Evolutionary conservation across 768 basidiomycete genomes (phyloP).

Genomic region (Psilocybe azurescens): DNA sequence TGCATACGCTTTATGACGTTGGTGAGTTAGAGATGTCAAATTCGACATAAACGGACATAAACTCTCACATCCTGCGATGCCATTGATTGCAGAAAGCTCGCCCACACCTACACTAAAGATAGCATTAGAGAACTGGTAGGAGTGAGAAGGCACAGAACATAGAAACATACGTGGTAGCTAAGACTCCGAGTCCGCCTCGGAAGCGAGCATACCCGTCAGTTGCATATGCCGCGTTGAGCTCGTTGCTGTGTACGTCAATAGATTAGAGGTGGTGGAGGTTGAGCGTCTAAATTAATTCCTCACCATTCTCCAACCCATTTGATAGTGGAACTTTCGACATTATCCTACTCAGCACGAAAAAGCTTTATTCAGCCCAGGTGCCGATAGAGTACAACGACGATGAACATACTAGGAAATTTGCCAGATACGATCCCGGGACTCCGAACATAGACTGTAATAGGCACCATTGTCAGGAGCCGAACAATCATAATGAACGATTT

Average conservation of each 20-base stretch:
- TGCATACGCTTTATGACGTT: slow-evolving; percentile 14
- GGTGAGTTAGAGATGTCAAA: not conserved
- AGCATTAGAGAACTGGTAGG: not conserved
- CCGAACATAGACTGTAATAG: slow-evolving; percentile 17
- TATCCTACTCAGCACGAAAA: slow-evolving; percentile 4
- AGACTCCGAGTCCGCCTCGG: slow-evolving; percentile 11
- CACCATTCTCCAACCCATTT: slow-evolving; percentile 19
- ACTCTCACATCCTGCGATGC: slow-evolving; percentile 16
- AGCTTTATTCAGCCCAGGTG: not conserved
- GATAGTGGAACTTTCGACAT: slow-evolving; percentile 12
- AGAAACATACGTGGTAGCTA: slow-evolving; percentile 16
- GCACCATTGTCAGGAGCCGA: not conserved
- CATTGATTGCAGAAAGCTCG: slow-evolving; percentile 20
- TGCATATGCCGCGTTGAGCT: slow-evolving; percentile 19
- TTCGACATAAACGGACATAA: not conserved
- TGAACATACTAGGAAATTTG: slow-evolving; percentile 10
- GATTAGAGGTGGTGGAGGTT: not conserved
- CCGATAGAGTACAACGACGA: not conserved
- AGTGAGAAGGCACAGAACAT: not conserved
- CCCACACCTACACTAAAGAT: slow-evolving; percentile 16
- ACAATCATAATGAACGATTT: not conserved
- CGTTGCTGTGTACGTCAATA: slow-evolving; percentile 8
- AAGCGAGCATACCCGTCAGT: slow-evolving; percentile 18
- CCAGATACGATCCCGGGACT: slow-evolving; percentile 14
- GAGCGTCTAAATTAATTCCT: slow-evolving; percentile 1